These are phyloP conservation scores for Emergomyces orientalis DNA, from an alignment of 2,329 filamentous ascomycete genomes.

Conservation along the genomic window DNA sequence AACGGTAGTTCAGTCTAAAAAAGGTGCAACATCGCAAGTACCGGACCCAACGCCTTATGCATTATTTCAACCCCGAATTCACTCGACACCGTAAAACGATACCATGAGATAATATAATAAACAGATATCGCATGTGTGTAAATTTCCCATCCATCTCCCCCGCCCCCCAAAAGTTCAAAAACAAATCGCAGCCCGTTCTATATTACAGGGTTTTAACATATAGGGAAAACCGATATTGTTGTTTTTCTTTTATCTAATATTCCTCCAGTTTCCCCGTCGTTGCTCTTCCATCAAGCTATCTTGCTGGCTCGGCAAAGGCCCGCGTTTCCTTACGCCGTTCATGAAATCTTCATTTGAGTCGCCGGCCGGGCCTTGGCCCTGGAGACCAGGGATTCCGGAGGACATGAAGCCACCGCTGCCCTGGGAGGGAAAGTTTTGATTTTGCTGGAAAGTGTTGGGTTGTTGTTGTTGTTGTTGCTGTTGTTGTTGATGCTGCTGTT, in stretches of 20 bases:
- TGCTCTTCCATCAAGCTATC: conserved; percentile 74
- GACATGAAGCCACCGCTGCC: conserved; percentile 20
- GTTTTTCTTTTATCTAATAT: conserved; percentile 25
- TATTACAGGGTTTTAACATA: neutral
- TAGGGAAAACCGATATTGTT: neutral
- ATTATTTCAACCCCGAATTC: neutral
- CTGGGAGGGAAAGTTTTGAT: conserved; percentile 30
- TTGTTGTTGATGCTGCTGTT: conserved; percentile 27
- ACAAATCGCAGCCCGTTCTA: neutral
- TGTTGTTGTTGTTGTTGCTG: conserved; percentile 10
- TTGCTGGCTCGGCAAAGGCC: conserved; percentile 71
- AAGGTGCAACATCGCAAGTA: neutral
- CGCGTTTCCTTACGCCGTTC: conserved; percentile 46
- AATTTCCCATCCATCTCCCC: neutral
- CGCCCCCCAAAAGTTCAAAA: neutral
- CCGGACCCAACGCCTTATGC: neutral
- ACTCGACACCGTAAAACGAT: neutral
- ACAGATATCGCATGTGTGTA: neutral
- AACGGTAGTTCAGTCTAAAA: neutral
- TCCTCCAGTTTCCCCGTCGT: conserved; percentile 45
- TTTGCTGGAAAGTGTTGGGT: conserved; percentile 16
- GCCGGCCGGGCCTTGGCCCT: conserved; percentile 29
- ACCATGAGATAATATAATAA: neutral
- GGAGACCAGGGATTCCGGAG: conserved; percentile 26
- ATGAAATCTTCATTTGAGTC: conserved; percentile 18